phyloP scores from a whole-genome alignment of 768 basidiomycete genomes.

The Gloeopeniophorella convolvens region DNA sequence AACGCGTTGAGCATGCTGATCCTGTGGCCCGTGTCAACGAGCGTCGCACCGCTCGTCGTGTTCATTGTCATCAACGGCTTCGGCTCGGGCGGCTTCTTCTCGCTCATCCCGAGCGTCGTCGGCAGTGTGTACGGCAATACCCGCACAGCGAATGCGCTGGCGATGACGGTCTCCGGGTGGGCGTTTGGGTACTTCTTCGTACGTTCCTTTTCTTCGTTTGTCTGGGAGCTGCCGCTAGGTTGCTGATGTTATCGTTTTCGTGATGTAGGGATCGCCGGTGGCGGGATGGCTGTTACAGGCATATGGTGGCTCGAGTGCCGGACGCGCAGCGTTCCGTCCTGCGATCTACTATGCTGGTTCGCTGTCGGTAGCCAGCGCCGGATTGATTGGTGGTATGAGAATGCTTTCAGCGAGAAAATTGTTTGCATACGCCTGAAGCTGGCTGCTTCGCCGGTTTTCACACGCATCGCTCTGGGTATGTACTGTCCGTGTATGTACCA shows the following conservation, averaged over 20 bases:
- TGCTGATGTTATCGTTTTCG: background rate
- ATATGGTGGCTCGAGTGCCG: conserved; percentile 23
- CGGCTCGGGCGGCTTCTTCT: conserved; percentile 31
- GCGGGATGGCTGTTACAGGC: conserved; percentile 27
- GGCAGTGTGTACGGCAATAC: conserved; percentile 27
- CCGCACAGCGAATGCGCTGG: conserved; percentile 28
- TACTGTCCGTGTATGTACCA: too few species aligned
- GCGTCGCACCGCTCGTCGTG: conserved; percentile 23
- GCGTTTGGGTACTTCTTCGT: conserved; percentile 27
- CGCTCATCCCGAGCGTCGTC: conserved; percentile 30
- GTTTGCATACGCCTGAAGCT: background rate
- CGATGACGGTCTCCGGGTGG: conserved; percentile 31
- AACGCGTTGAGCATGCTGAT: conserved; percentile 28
- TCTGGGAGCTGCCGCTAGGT: too few species aligned
- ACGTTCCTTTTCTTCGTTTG: background rate
- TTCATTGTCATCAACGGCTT: conserved; percentile 27
- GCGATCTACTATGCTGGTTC: conserved; percentile 29
- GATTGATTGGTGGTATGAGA: conserved; percentile 19
- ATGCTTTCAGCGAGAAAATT: background rate
- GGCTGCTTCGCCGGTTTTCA: too few species aligned
- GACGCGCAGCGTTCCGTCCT: conserved; percentile 25
- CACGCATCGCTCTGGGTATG: too few species aligned
- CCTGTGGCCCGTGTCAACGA: conserved; percentile 21
- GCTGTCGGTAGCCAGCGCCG: conserved; percentile 24
- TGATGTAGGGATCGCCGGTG: conserved; percentile 26